Conservation (phyloP, 805 yeast genomes). For the Sugiyamaella marilandica region DNA sequence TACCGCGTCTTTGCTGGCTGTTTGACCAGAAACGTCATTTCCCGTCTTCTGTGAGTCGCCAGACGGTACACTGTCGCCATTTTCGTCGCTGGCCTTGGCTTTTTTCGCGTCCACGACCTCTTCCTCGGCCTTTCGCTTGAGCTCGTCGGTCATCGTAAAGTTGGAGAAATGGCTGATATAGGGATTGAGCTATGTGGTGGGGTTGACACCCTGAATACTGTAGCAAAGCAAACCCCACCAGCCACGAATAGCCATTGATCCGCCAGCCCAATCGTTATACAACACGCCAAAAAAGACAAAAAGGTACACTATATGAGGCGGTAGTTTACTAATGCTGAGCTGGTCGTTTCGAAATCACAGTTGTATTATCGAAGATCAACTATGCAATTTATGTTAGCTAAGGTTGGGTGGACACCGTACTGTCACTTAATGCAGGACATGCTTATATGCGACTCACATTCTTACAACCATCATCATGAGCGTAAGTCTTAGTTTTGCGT, state of each 20-base stretch:
- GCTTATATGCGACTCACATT: not conserved
- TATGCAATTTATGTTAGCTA: too few species aligned
- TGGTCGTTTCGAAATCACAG: too few species aligned
- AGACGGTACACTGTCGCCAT: too few species aligned
- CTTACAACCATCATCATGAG: not conserved
- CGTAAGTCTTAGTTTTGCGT: not conserved
- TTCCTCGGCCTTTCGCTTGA: slow-evolving; percentile 24
- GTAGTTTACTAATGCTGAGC: not conserved
- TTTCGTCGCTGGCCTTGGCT: slow-evolving; percentile 9
- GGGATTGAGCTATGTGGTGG: not conserved
- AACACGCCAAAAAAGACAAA: not conserved
- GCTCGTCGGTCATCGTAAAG: slow-evolving; percentile 20
- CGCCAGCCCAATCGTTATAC: too few species aligned
- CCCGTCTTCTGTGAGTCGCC: too few species aligned
- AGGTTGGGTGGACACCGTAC: not conserved
- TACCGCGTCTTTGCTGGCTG: not conserved
- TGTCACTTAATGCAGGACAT: not conserved
- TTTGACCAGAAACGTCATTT: not conserved
- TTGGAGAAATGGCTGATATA: slow-evolving; percentile 1
- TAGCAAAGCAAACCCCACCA: too few species aligned
- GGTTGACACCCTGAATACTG: too few species aligned
- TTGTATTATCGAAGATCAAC: too few species aligned
- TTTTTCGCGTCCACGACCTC: slow-evolving; percentile 16
- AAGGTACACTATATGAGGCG: not conserved
- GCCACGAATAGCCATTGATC: too few species aligned